Percentiles rank a stretch among this genome's conserved stretches.
phyloP scores from a whole-genome alignment of 1,139 yeast species.

The Pichia cactophila region DNA sequence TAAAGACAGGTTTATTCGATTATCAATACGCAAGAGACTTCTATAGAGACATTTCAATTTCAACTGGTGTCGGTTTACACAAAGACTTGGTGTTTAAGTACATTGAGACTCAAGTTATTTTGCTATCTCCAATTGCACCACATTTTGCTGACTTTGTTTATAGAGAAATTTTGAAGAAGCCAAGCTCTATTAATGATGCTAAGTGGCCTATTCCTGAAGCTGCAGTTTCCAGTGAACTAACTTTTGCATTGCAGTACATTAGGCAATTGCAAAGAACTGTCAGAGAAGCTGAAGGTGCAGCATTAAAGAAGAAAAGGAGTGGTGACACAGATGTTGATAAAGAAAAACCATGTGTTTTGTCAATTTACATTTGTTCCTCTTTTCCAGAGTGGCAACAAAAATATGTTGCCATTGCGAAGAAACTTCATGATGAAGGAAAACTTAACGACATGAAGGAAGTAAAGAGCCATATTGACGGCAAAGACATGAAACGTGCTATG shows the following conservation, averaged over 20 bases:
- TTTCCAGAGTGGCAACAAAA: conserved; percentile 97
- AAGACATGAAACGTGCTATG: conserved; percentile 94
- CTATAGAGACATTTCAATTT: conserved; percentile 67
- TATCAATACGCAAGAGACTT: conserved; percentile 93
- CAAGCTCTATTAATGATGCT: conserved; percentile 59
- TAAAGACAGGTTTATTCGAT: conserved; percentile 87
- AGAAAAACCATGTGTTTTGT: conserved; percentile 62
- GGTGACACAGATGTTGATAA: conserved; percentile 68
- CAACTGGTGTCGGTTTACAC: conserved; percentile 60
- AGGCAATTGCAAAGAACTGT: conserved; percentile 72
- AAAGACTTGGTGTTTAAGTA: conserved; percentile 71
- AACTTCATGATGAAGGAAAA: conserved; percentile 57
- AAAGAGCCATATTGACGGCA: conserved; percentile 53
- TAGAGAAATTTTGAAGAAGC: conserved; percentile 63
- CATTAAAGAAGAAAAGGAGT: conserved; percentile 86
- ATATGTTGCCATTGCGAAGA: conserved; percentile 77
- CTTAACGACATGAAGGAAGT: conserved; percentile 56
- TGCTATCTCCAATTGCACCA: conserved; percentile 90
- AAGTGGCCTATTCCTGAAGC: conserved; percentile 67
- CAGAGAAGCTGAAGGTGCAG: conserved; percentile 88
- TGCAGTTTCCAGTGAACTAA: conserved; percentile 53
- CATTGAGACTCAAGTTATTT: conserved; percentile 76
- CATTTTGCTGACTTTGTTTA: conserved; percentile 90
- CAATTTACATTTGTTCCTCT: conserved; percentile 63
- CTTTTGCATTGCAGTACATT: conserved; percentile 70